Conservation (phyloP, 169 alveolate genomes). For the Plasmodium ovale region DNA sequence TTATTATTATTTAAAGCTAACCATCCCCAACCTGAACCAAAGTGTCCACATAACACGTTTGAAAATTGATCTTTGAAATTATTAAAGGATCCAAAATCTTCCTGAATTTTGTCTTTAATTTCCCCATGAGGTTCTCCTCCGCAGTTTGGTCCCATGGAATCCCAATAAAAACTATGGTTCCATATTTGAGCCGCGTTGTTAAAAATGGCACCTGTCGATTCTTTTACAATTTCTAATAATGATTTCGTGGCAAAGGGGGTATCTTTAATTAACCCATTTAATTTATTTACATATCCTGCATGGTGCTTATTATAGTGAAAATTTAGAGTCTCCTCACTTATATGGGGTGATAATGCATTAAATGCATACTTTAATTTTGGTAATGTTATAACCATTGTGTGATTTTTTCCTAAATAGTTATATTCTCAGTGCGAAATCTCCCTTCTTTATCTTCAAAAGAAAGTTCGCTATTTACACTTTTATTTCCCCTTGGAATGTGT, state of each 20-base stretch:
- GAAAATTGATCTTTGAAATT: constrained; percentile 89
- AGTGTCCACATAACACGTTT: constrained; percentile 90
- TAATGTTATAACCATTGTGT: constrained; percentile 87
- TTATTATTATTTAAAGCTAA: constrained; percentile 92
- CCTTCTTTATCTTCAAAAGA: background rate
- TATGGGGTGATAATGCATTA: constrained; percentile 94
- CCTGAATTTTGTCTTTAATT: constrained; percentile 87
- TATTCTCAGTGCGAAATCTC: background rate
- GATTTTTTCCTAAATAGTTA: background rate
- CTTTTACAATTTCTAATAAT: constrained; percentile 83
- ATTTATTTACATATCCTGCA: constrained; percentile 92
- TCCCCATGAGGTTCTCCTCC: constrained; percentile 92
- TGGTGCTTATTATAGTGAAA: constrained; percentile 97
- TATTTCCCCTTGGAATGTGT: background rate
- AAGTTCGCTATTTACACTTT: too few species aligned
- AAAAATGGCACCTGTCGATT: constrained; percentile 88
- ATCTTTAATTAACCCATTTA: constrained; percentile 81
- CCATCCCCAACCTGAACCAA: constrained; percentile 99
- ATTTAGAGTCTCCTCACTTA: constrained; percentile 92
- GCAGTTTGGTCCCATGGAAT: constrained; percentile 93
- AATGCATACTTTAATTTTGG: constrained; percentile 95
- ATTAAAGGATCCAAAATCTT: constrained; percentile 90
- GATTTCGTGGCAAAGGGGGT: constrained; percentile 69
- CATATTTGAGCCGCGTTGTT: constrained; percentile 93
- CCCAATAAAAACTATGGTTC: constrained; percentile 97